Evolutionary conservation across 2,329 filamentous ascomycete genomes (phyloP).

Genomic region (Trichophyton simii): DNA sequence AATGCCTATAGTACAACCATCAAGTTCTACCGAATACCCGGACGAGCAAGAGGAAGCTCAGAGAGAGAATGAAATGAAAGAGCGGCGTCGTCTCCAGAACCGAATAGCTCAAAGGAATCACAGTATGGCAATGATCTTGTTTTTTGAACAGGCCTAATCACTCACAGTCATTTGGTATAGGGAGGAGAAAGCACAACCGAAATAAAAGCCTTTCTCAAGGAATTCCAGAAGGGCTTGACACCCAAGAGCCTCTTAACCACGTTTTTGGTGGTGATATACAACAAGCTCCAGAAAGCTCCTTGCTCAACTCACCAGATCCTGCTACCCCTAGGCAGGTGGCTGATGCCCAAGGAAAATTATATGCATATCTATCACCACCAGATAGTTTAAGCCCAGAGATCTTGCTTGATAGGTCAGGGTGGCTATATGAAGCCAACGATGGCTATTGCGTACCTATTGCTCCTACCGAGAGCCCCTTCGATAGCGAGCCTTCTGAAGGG

Average conservation of each 20-base stretch:
- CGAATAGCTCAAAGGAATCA: conserved; percentile 5
- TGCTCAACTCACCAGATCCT: background rate
- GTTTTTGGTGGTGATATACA: background rate
- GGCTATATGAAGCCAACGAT: background rate
- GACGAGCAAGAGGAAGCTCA: background rate
- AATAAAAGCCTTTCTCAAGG: background rate
- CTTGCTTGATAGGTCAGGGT: background rate
- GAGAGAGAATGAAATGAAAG: background rate
- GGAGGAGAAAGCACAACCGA: background rate
- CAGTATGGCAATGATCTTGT: background rate
- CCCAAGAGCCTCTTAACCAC: background rate
- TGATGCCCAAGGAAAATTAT: background rate
- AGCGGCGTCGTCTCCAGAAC: conserved; percentile 3
- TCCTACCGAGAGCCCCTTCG: background rate
- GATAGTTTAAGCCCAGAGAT: background rate
- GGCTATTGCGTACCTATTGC: background rate
- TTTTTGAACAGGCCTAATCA: background rate
- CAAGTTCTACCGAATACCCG: background rate
- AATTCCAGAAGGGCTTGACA: background rate
- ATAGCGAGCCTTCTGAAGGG: background rate
- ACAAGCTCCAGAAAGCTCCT: background rate
- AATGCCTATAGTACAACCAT: background rate
- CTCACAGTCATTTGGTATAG: background rate
- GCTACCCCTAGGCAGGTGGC: background rate
- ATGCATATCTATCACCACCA: background rate